Percentiles rank a stretch among this genome's conserved stretches.
Evolutionary conservation across 2,329 filamentous ascomycete species (phyloP).

Genomic region (Falciphora oryzae): DNA sequence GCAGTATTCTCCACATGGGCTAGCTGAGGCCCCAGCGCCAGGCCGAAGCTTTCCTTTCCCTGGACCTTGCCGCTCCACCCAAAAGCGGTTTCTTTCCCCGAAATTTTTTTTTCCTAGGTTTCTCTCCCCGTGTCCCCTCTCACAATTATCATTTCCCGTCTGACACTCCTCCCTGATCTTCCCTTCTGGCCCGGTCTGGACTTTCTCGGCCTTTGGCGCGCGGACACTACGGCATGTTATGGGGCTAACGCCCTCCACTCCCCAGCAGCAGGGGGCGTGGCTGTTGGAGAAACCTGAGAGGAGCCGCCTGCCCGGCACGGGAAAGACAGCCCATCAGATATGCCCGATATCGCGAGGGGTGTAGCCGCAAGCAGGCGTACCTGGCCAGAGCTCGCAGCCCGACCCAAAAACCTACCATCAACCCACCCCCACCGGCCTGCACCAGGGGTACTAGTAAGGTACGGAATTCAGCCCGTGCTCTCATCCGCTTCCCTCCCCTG

Average conservation of each 20-base stretch:
- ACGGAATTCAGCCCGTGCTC: not conserved
- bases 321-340: not conserved
- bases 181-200: not conserved
- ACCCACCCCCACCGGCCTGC: no score
- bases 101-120: not conserved
- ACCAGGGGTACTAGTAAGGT: not conserved
- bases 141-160: not conserved
- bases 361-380: not conserved
- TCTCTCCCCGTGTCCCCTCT: not conserved
- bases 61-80: not conserved
- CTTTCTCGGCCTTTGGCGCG: not conserved
- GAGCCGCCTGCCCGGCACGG: no score
- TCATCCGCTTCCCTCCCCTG: not conserved
- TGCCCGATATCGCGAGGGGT: not conserved
- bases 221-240: not conserved
- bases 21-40: not conserved
- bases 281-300: not conserved
- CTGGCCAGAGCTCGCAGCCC: not conserved
- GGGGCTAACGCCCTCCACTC: not conserved
- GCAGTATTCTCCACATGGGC: not conserved
- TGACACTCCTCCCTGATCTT: no score
- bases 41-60: not conserved
- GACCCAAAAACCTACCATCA: not conserved
- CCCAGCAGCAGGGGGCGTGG: not conserved
- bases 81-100: not conserved